Conservation (phyloP, 2,329 filamentous ascomycete species). For the Sporothrix dimorphospora region DNA sequence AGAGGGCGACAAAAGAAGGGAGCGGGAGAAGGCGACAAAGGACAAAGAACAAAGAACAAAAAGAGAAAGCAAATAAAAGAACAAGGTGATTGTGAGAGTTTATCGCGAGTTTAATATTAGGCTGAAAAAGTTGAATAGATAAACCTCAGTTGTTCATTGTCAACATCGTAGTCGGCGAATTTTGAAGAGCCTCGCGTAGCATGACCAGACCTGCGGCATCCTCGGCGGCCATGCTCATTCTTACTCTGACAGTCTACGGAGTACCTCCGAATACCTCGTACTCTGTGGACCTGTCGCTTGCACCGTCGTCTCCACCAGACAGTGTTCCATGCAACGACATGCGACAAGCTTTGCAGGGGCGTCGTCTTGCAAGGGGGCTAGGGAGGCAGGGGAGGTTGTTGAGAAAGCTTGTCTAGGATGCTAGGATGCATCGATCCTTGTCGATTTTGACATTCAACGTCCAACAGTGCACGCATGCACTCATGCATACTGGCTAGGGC, state of each 20-base stretch:
- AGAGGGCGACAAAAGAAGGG: not conserved
- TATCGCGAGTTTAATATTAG: not conserved
- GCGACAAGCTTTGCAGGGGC: slow-evolving; percentile 9
- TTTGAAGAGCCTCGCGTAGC: not conserved
- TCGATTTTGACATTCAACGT: slow-evolving; percentile 8
- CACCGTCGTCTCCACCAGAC: not conserved
- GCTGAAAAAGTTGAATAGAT: not conserved
- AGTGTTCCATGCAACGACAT: slow-evolving; percentile 4
- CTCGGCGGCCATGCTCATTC: not conserved
- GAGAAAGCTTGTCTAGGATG: not conserved
- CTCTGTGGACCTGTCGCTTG: slow-evolving; percentile 8
- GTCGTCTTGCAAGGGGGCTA: not conserved
- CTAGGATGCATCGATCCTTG: not conserved
- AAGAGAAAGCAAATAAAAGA: not conserved
- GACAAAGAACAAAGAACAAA: not conserved
- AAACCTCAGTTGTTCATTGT: not conserved
- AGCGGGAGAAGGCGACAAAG: not conserved
- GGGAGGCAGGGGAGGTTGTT: too few relatives aligned
- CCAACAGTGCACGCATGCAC: not conserved
- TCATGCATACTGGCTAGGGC: not conserved
- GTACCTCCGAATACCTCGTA: too few relatives aligned
- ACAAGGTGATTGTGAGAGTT: not conserved
- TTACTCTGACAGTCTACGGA: not conserved
- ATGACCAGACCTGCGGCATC: slow-evolving; percentile 14
- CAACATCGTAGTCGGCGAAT: not conserved